A percentile compares a stretch with the other conserved stretches of the same genome.
Conservation (phyloP, 805 yeast species). For the Metschnikowia kunwiensis region DNA sequence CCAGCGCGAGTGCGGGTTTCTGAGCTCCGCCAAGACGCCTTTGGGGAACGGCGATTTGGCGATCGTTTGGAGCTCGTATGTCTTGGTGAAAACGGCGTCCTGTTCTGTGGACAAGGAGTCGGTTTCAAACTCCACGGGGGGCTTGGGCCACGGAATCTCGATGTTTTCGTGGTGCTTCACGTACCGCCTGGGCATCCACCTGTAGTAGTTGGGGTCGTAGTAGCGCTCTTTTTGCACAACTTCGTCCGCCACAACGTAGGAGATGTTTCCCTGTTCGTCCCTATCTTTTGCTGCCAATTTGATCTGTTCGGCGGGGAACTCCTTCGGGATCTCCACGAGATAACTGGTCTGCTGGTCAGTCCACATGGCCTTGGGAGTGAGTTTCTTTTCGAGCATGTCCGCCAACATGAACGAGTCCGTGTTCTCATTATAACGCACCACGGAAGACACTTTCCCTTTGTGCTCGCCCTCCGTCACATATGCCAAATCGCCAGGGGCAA, state of each 20-base stretch:
- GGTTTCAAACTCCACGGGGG: constrained; percentile 50
- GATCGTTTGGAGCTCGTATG: constrained; percentile 68
- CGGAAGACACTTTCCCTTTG: constrained; percentile 71
- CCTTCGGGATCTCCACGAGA: constrained; percentile 64
- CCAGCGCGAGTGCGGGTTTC: constrained; percentile 74
- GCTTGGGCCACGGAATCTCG: constrained; percentile 88
- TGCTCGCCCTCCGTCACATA: constrained; percentile 66
- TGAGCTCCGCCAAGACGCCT: constrained; percentile 61
- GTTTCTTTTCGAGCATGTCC: constrained; percentile 61
- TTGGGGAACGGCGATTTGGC: constrained; percentile 67
- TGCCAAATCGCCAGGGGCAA: constrained; percentile 74
- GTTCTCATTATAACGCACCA: constrained; percentile 55
- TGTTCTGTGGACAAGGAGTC: constrained; percentile 56
- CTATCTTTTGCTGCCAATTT: constrained; percentile 76
- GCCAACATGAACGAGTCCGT: constrained; percentile 66
- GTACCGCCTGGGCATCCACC: constrained; percentile 72
- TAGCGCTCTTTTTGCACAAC: constrained; percentile 64
- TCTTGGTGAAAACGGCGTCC: constrained; percentile 61
- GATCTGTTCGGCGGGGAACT: constrained; percentile 57
- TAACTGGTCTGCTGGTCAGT: constrained; percentile 67
- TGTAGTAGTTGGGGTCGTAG: constrained; percentile 70
- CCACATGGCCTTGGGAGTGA: constrained; percentile 75
- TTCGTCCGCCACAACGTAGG: constrained; percentile 76
- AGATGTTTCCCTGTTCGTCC: constrained; percentile 59
- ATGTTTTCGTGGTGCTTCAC: constrained; percentile 67